These are phyloP conservation scores for Mycena metata DNA, from an alignment of 768 basidiomycete species.

Conservation along the genomic window DNA sequence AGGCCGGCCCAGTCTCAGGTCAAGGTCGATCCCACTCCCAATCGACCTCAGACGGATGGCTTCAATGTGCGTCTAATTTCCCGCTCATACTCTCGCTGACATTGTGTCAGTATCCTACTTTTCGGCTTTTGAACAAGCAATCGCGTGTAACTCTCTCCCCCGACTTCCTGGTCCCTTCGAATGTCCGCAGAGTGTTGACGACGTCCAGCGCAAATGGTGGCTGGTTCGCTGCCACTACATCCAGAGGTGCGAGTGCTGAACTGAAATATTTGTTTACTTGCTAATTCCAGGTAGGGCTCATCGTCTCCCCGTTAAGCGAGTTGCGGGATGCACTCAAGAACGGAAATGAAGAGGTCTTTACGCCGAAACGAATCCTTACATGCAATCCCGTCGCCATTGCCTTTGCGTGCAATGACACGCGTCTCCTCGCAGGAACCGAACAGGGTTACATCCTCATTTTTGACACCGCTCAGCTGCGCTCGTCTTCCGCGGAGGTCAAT, in stretches of 20 bases:
- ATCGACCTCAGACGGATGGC: conserved; percentile 56
- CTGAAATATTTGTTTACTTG: neutral
- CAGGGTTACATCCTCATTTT: conserved; percentile 73
- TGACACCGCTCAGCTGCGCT: conserved; percentile 66
- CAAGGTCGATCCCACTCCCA: conserved; percentile 53
- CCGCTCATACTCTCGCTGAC: conserved; percentile 20
- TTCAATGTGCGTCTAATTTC: conserved; percentile 55
- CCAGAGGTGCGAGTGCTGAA: conserved; percentile 11
- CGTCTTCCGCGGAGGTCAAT: conserved; percentile 56
- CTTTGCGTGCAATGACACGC: conserved; percentile 72
- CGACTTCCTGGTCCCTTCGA: conserved; percentile 54
- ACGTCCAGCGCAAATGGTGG: conserved; percentile 67
- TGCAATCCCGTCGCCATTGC: conserved; percentile 65
- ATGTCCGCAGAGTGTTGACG: conserved; percentile 65
- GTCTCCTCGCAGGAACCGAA: conserved; percentile 69
- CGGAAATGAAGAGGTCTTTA: conserved; percentile 57
- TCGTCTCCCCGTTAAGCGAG: conserved; percentile 71
- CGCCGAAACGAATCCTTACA: conserved; percentile 65
- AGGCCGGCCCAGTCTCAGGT: conserved; percentile 54
- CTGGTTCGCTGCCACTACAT: conserved; percentile 77
- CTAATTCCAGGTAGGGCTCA: conserved; percentile 59
- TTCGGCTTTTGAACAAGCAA: conserved; percentile 70
- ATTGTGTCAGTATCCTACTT: conserved; percentile 59
- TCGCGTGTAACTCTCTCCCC: conserved; percentile 75
- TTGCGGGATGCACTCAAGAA: conserved; percentile 68